Percentiles rank a stretch among this genome's conserved stretches.
Conservation (phyloP, 768 basidiomycete species). For the Lentinula sp. region DNA sequence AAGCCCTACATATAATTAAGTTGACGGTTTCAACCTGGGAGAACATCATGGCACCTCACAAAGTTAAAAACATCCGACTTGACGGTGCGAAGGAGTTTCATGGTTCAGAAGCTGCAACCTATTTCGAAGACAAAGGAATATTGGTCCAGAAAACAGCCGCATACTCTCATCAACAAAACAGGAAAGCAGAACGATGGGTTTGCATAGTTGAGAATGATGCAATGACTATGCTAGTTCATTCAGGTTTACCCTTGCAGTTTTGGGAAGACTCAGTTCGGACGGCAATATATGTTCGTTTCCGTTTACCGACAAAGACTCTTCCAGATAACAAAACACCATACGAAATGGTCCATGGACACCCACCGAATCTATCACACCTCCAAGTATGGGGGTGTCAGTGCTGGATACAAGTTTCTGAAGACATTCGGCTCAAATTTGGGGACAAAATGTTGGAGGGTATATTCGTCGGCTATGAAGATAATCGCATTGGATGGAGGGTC, state of each 20-base stretch:
- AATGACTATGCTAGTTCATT: slow-evolving; percentile 21
- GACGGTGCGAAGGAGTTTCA: neutral
- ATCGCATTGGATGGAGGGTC: neutral
- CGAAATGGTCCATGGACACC: neutral
- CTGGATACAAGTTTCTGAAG: no score
- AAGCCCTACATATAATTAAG: no score
- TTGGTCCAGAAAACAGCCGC: slow-evolving; percentile 14
- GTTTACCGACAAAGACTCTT: slow-evolving; percentile 11
- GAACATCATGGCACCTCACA: no score
- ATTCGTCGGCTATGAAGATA: neutral
- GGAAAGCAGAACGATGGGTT: slow-evolving; percentile 34
- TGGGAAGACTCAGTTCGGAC: slow-evolving; percentile 17
- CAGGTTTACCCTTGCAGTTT: slow-evolving; percentile 15
- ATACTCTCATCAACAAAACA: slow-evolving; percentile 34
- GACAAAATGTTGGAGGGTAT: no score
- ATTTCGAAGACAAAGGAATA: slow-evolving; percentile 15
- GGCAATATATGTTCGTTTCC: slow-evolving; percentile 16
- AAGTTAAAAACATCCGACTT: neutral
- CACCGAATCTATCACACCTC: neutral
- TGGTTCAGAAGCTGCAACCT: neutral
- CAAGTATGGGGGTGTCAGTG: slow-evolving; percentile 1
- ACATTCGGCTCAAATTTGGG: no score
- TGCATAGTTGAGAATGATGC: slow-evolving; percentile 25
- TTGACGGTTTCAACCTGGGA: no score
- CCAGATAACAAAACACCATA: slow-evolving; percentile 10